Percentiles rank a stretch among this genome's conserved stretches.
Conservation (phyloP, 768 basidiomycete species). For the Agrocybe chaxingu region DNA sequence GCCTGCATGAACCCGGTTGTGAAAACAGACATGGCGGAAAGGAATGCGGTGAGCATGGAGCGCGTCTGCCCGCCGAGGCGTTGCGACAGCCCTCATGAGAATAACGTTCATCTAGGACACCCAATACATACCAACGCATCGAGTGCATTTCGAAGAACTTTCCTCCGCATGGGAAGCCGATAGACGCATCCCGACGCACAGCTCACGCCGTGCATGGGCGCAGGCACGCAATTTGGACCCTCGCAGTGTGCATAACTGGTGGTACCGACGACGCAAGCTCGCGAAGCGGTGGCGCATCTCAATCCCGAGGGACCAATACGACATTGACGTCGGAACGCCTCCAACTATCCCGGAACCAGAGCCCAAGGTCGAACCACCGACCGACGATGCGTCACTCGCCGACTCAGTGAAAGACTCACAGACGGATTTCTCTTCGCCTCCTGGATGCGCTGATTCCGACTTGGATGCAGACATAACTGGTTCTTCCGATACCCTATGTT, state of each 20-base stretch:
- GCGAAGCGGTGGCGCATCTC: constrained; percentile 24
- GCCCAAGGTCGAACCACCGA: constrained; percentile 1
- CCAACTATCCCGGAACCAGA: constrained; percentile 17
- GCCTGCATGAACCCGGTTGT: too few species aligned
- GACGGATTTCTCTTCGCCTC: not conserved
- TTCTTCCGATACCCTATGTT: constrained; percentile 1
- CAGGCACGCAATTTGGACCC: constrained; percentile 34
- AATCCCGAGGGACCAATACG: constrained; percentile 32
- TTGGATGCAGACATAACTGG: not conserved
- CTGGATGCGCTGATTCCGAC: not conserved
- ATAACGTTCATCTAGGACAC: not conserved
- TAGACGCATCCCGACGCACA: constrained; percentile 31
- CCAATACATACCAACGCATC: constrained; percentile 9
- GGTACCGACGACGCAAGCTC: constrained; percentile 28
- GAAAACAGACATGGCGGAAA: too few species aligned
- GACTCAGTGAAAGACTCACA: not conserved
- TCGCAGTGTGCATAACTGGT: constrained; percentile 33
- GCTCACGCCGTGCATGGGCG: constrained; percentile 37
- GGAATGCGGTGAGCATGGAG: too few species aligned
- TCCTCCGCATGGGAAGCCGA: constrained; percentile 32
- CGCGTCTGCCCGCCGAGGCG: too few species aligned
- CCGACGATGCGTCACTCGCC: not conserved
- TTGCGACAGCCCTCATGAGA: too few species aligned
- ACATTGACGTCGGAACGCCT: constrained; percentile 32
- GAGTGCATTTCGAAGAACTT: constrained; percentile 32